Base-by-base conservation (phyloP, 2,329 filamentous ascomycete genomes). In the Fusarium sp. region DNA sequence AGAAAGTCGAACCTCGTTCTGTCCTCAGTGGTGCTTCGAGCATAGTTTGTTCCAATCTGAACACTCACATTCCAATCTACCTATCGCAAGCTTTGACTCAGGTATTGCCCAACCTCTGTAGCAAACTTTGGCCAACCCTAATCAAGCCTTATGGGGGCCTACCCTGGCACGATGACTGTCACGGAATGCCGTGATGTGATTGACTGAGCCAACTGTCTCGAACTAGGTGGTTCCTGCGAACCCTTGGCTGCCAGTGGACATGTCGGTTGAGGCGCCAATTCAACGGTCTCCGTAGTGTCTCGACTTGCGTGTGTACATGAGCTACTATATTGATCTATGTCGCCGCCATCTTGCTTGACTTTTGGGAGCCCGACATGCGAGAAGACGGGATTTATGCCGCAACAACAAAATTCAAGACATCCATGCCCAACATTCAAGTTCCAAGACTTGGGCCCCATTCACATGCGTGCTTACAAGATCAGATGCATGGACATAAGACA, bases 221-320 rank as follows among this genome's bases (percentile, higher is more conserved):
- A 76, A 74, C 74, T 71, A 69, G 59, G 69, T 66, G 67, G 73
- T 75, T 76, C 69, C 69, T 73, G 71, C 69, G 69, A 76, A 75
- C 67, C 73, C 62, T 67, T 65, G 70, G 66, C 69, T 71, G 62
- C 69, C 59, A 63, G 62, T 49, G 20, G 65, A 38, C 35, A 52
- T 62, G 40, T 49, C 49, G 27, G 57, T 38, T 69, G 42, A 58
- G 53, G 49, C 50, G 52, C 59, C 60, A 52, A 55, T 57, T 53
- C 57, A 70, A 66, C 61, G 64, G 62, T 52, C 61, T 69, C 57
- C 58, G 58, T 40, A 52, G 26, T 45, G 48, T 67, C 41, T 60
- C 48, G 37, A 69, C 45, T 65, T 18, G 30, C 59, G 69, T 71
- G 64, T 66, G 35, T 52, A 58, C 61, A 63, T 70, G 69, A 52